Conservation (phyloP, 345 rosid genomes). For the Brassica napus region DNA sequence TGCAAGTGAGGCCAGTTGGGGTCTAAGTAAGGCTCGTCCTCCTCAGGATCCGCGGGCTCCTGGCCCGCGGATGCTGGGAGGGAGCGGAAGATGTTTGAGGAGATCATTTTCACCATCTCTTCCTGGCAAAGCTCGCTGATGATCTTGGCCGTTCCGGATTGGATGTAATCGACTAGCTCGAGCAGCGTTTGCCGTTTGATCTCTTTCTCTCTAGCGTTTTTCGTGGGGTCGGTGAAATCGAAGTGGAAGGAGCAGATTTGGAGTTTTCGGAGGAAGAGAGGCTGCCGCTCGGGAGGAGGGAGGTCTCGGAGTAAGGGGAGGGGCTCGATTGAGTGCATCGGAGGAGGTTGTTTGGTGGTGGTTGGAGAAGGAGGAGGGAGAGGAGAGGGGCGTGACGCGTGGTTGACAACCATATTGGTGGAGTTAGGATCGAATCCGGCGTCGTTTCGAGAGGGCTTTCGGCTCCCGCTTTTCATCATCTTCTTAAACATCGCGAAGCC, state of each 20-base stretch:
- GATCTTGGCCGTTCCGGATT: constrained; percentile 59
- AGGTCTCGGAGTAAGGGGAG: constrained; percentile 70
- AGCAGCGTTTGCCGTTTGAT: constrained; percentile 74
- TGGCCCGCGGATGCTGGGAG: constrained; percentile 87
- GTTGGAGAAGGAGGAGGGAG: constrained; percentile 30
- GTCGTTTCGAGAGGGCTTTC: constrained; percentile 70
- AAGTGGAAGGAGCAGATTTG: constrained; percentile 79
- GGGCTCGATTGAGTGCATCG: constrained; percentile 64
- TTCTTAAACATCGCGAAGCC: constrained; percentile 66
- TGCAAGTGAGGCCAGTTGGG: constrained; percentile 91
- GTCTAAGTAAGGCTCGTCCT: constrained; percentile 84
- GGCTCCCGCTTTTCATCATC: constrained; percentile 72
- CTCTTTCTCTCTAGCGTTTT: constrained; percentile 70
- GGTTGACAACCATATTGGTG: constrained; percentile 65
- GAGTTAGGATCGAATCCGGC: constrained; percentile 44
- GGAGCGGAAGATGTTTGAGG: constrained; percentile 63
- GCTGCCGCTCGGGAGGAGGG: constrained; percentile 61
- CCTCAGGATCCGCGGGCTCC: constrained; percentile 70
- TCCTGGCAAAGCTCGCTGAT: constrained; percentile 72
- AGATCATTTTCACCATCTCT: constrained; percentile 77
- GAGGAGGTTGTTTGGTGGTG: constrained; percentile 44
- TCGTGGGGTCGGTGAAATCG: constrained; percentile 63
- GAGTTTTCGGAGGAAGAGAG: constrained; percentile 62
- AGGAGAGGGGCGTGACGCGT: constrained; percentile 53
- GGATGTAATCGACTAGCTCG: constrained; percentile 79